phyloP scores from a whole-genome alignment of 2,329 filamentous ascomycete species.

The Orbilia brochopaga region DNA sequence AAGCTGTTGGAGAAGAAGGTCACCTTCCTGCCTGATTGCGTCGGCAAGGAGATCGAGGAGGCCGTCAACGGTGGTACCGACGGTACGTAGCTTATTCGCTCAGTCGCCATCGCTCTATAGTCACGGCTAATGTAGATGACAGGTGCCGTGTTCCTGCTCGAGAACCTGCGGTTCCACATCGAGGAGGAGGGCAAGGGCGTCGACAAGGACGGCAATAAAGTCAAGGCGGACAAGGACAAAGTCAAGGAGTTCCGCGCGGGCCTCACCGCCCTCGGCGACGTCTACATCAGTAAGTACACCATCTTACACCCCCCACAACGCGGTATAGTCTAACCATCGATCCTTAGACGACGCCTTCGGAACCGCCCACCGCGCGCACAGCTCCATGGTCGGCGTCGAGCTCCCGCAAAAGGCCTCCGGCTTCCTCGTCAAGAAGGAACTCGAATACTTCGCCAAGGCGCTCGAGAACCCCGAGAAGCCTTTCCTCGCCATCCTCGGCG shows the following conservation, averaged over 20 bases:
- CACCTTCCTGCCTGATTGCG: slow-evolving; percentile 86
- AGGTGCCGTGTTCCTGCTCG: slow-evolving; percentile 82
- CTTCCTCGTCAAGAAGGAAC: slow-evolving; percentile 99
- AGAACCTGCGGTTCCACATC: slow-evolving; percentile 97
- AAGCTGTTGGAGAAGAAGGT: slow-evolving; percentile 84
- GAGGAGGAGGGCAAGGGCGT: slow-evolving; percentile 91
- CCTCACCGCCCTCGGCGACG: slow-evolving; percentile 88
- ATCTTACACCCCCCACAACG: neutral
- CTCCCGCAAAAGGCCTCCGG: slow-evolving; percentile 96
- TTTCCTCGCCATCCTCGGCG: slow-evolving; percentile 97
- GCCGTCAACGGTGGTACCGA: slow-evolving; percentile 80
- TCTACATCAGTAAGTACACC: slow-evolving; percentile 79
- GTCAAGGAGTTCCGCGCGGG: slow-evolving; percentile 94
- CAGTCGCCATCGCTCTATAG: no score
- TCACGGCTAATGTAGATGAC: slow-evolving; percentile 11
- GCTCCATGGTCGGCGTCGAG: slow-evolving; percentile 97
- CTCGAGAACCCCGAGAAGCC: slow-evolving; percentile 91
- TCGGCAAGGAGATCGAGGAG: slow-evolving; percentile 87
- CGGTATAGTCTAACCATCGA: neutral
- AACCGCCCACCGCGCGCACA: slow-evolving; percentile 97
- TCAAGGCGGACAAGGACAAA: slow-evolving; percentile 92
- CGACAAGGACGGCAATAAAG: slow-evolving; percentile 94
- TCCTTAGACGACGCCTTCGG: slow-evolving; percentile 89
- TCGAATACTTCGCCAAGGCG: slow-evolving; percentile 98
- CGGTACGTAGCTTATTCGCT: slow-evolving; percentile 57